phyloP scores from a whole-genome alignment of 1,284 basidiomycete genomes.

The Sanghuangporus sanghuang region DNA sequence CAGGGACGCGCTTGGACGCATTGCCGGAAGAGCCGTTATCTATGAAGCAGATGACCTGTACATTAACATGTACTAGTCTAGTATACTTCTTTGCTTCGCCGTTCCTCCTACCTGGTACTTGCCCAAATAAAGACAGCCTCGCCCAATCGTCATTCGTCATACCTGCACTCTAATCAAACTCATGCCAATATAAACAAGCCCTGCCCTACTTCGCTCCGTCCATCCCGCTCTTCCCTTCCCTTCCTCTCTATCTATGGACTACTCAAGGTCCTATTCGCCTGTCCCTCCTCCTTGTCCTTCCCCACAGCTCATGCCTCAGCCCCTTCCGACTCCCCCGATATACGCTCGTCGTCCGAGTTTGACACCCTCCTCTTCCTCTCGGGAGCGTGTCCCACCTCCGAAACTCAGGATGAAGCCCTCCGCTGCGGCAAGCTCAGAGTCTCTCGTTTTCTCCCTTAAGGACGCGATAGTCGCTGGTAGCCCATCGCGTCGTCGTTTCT shows the following conservation, averaged over 20 bases:
- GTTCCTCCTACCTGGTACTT: slow-evolving; percentile 2
- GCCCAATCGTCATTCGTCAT: slow-evolving; percentile 13
- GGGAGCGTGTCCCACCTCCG: not conserved
- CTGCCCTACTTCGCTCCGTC: not conserved
- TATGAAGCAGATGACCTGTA: slow-evolving; percentile 1
- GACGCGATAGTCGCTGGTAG: slow-evolving; percentile 13
- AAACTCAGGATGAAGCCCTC: slow-evolving; percentile 4
- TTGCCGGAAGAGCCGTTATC: slow-evolving; percentile 7
- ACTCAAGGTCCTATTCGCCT: slow-evolving; percentile 13
- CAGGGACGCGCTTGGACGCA: not conserved
- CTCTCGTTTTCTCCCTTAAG: slow-evolving; percentile 14
- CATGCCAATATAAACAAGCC: slow-evolving; percentile 4
- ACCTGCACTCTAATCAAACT: slow-evolving; percentile 1
- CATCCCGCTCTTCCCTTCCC: not conserved
- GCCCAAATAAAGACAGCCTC: not conserved
- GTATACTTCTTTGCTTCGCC: slow-evolving; percentile 7
- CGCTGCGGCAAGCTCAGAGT: slow-evolving; percentile 10
- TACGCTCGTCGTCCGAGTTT: slow-evolving; percentile 9
- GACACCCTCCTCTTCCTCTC: not conserved
- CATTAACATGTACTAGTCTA: not conserved
- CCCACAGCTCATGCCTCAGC: slow-evolving; percentile 12
- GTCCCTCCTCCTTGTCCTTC: slow-evolving; percentile 16
- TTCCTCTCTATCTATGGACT: slow-evolving; percentile 4
- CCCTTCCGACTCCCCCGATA: slow-evolving; percentile 13
- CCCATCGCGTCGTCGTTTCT: slow-evolving; percentile 6